Conservation (phyloP, 768 basidiomycete species). For the Pleurotus sapidus region DNA sequence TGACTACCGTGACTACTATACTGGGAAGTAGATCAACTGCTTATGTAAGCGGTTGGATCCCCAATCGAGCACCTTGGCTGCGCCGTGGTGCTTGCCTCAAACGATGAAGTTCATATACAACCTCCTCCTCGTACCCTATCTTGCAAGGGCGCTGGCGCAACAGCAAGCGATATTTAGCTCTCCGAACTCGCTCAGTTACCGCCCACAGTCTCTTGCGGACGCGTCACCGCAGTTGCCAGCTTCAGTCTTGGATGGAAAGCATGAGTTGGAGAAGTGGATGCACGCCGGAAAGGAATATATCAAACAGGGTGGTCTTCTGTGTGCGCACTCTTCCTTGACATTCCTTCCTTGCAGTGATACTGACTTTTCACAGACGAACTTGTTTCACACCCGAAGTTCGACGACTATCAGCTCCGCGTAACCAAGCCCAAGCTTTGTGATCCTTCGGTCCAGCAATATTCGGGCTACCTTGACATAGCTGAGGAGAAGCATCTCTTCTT, state of each 20-base stretch:
- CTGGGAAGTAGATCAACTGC: too few relatives aligned
- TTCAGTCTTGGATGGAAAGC: conserved; percentile 37
- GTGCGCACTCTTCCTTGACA: conserved; percentile 38
- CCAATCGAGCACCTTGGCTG: background rate
- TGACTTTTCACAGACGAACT: conserved; percentile 50
- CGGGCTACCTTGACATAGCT: conserved; percentile 81
- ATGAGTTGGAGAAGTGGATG: conserved; percentile 57
- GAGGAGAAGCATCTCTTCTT: conserved; percentile 85
- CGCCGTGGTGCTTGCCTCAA: background rate
- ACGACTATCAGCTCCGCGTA: conserved; percentile 54
- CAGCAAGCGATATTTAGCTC: conserved; percentile 5
- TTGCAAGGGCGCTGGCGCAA: background rate
- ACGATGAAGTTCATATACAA: background rate
- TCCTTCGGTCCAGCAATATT: conserved; percentile 69
- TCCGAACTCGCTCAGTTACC: background rate
- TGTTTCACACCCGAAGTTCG: conserved; percentile 50
- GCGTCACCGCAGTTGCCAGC: conserved; percentile 34
- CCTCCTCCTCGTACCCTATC: background rate
- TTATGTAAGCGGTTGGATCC: too few relatives aligned
- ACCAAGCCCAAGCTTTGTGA: conserved; percentile 78
- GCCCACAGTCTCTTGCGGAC: conserved; percentile 22
- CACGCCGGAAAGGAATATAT: conserved; percentile 64
- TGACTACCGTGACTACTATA: too few relatives aligned
- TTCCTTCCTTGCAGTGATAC: background rate
- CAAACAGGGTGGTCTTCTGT: conserved; percentile 67